phyloP scores from a whole-genome alignment of 352 stramenopile genomes.

The Blastocystis sp. region DNA sequence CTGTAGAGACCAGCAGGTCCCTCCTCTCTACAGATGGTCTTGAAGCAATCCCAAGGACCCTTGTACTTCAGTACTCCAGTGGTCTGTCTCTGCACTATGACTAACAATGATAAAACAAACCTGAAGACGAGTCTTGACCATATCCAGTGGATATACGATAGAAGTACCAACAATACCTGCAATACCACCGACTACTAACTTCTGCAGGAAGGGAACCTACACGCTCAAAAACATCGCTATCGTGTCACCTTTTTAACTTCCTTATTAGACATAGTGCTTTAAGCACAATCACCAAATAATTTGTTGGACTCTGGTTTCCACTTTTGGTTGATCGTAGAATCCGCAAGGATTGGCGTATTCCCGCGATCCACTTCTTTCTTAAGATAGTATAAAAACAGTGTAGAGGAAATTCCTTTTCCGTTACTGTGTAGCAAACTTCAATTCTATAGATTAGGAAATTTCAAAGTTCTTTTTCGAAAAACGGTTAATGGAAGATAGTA shows the following conservation, averaged over 20 bases:
- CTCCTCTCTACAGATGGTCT: constrained; percentile 72
- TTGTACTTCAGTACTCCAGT: constrained; percentile 68
- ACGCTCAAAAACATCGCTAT: not conserved
- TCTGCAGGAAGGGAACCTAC: constrained; percentile 74
- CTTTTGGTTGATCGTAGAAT: too few species aligned
- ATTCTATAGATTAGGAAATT: not conserved
- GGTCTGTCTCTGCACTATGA: constrained; percentile 27
- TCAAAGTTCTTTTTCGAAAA: not conserved
- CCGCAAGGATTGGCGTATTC: too few species aligned
- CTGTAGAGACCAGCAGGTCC: constrained; percentile 73
- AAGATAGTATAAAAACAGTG: too few species aligned
- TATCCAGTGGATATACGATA: constrained; percentile 81
- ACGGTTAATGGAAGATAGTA: constrained; percentile 24
- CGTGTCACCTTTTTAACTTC: constrained; percentile 31
- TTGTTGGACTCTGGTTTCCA: too few species aligned
- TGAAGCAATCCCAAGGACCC: constrained; percentile 72
- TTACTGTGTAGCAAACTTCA: not conserved
- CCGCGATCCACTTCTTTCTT: too few species aligned
- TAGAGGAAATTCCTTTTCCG: too few species aligned
- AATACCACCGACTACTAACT: constrained; percentile 77
- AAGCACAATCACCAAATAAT: not conserved
- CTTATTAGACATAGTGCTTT: constrained; percentile 3
- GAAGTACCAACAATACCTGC: constrained; percentile 77
- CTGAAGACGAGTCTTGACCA: constrained; percentile 85
- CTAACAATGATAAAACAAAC: constrained; percentile 63